phyloP scores from a whole-genome alignment of 2,329 filamentous ascomycete genomes.

The Pseudopithomyces maydicus region DNA sequence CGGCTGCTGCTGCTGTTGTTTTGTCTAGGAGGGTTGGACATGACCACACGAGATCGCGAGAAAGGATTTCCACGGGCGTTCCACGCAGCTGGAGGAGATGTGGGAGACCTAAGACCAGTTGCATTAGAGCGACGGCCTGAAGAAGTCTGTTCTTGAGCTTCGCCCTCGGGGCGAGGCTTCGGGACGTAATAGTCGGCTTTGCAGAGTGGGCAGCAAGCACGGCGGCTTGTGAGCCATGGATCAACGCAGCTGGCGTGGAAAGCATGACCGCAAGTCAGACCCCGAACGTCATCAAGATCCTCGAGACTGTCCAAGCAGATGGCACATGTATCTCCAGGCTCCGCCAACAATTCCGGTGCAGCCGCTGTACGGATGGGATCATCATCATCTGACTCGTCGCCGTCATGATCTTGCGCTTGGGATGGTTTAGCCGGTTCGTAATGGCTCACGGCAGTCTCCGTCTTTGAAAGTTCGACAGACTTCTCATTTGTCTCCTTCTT shows the following conservation, averaged over 20 bases:
- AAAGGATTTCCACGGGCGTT: conserved; percentile 38
- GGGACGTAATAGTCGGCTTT: conserved; percentile 98
- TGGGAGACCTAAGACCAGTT: conserved; percentile 37
- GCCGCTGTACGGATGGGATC: conserved; percentile 82
- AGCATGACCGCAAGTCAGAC: conserved; percentile 93
- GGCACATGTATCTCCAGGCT: conserved; percentile 89
- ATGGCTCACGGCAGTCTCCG: conserved; percentile 35
- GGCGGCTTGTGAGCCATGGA: conserved; percentile 91
- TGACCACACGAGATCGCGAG: conserved; percentile 38
- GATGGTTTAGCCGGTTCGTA: conserved; percentile 25
- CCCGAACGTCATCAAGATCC: conserved; percentile 93
- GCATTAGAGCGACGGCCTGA: conserved; percentile 34
- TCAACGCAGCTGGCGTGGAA: conserved; percentile 97
- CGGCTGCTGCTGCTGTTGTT: conserved; percentile 7
- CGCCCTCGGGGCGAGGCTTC: conserved; percentile 75
- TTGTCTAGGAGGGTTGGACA: conserved; percentile 18
- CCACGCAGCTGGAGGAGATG: conserved; percentile 40
- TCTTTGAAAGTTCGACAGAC: conserved; percentile 32
- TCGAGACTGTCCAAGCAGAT: conserved; percentile 95
- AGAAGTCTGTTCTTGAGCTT: conserved; percentile 34
- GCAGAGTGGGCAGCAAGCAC: conserved; percentile 95
- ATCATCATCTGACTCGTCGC: conserved; percentile 72
- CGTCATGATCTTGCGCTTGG: conserved; percentile 36
- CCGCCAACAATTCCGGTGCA: conserved; percentile 77
- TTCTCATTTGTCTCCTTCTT: conserved; percentile 21